Conservation (phyloP, 2,329 filamentous ascomycete species). For the Cladophialophora chaetospira region DNA sequence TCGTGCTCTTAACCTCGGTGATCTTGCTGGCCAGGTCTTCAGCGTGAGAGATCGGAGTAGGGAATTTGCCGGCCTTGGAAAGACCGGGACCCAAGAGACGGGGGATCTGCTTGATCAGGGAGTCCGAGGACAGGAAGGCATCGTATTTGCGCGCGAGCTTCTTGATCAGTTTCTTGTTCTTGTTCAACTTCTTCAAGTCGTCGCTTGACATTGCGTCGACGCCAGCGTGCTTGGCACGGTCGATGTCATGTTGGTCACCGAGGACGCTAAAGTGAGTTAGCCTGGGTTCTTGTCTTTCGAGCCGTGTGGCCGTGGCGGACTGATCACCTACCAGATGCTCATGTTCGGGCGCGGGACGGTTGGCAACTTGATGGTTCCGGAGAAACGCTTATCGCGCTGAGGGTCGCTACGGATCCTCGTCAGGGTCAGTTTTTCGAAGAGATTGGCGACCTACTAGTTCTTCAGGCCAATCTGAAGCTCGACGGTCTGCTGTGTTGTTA, state of each 20-base stretch:
- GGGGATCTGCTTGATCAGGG: conserved; percentile 99
- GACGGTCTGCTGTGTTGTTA: no score
- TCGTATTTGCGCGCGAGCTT: conserved; percentile 99
- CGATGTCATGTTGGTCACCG: conserved; percentile 96
- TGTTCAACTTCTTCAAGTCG: conserved; percentile 99
- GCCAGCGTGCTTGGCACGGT: conserved; percentile 98
- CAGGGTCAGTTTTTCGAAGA: no score
- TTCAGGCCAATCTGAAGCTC: conserved; percentile 84
- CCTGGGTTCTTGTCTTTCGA: no score
- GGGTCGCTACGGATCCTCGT: no score
- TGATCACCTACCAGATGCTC: conserved; percentile 74
- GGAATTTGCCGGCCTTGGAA: conserved; percentile 92
- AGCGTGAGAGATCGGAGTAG: conserved; percentile 93
- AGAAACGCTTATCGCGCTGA: conserved; percentile 99
- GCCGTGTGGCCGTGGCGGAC: no score
- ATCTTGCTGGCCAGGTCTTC: conserved; percentile 95
- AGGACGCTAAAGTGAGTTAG: conserved; percentile 67
- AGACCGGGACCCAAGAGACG: conserved; percentile 99
- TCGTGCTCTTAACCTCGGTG: conserved; percentile 99
- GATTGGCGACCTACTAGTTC: no score
- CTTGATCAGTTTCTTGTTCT: conserved; percentile 99
- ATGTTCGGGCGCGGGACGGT: conserved; percentile 88
- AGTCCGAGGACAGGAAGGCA: conserved; percentile 95
- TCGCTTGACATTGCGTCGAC: conserved; percentile 98
- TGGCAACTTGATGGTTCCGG: conserved; percentile 78